Conservation (phyloP, 176 grass and related monocot genomes). For the Avena insularis region DNA sequence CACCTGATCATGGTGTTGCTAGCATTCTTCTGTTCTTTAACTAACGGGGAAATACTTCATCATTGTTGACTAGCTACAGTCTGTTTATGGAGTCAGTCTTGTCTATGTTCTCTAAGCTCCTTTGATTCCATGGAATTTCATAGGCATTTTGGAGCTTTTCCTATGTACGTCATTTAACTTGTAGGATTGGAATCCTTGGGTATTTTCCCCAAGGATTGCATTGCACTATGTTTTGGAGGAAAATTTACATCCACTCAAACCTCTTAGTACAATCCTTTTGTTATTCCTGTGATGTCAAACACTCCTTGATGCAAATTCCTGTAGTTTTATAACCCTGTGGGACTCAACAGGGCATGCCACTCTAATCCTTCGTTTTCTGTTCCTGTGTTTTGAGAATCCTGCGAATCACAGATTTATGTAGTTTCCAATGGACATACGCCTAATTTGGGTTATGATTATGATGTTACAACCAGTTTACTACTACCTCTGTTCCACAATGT, state of each 20-base stretch:
- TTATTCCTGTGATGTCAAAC: neutral
- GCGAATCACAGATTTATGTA: neutral
- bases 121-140: neutral
- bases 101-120: neutral
- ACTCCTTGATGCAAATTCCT: neutral
- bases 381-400: no score
- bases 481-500: no score
- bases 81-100: neutral
- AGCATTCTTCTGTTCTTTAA: neutral
- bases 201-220: neutral
- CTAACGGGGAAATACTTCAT: neutral
- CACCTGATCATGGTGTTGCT: slow-evolving; percentile 26
- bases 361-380: neutral
- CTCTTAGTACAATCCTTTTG: neutral
- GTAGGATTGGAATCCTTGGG: neutral
- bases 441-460: slow-evolving; percentile 7
- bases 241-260: neutral
- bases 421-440: neutral
- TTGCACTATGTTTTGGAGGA: neutral
- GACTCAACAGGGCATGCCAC: neutral
- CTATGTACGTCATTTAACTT: neutral
- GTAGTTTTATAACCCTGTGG: neutral
- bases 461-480: slow-evolving; percentile 16
- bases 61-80: slow-evolving; percentile 23
- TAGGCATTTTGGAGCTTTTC: neutral